phyloP scores from a whole-genome alignment of 23 red algal genomes.

The Cyanidiococcus yangmingshanensis region DNA sequence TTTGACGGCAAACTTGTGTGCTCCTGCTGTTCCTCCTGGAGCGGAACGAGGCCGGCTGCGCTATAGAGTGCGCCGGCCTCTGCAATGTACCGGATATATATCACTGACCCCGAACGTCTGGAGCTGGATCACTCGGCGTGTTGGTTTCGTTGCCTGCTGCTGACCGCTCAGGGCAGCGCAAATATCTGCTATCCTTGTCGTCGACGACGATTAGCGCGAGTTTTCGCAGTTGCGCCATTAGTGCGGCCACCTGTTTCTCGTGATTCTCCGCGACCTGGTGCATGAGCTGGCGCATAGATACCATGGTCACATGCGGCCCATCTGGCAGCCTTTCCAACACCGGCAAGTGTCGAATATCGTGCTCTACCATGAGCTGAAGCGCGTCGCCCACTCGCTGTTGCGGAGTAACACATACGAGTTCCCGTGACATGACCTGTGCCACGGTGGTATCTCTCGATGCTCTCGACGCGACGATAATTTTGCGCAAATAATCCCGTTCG shows the following conservation, averaged over 20 bases:
- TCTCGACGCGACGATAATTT: slow-evolving; percentile 17
- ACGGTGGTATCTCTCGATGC: slow-evolving; percentile 23
- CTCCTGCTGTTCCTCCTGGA: no score
- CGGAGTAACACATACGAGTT: slow-evolving; percentile 23
- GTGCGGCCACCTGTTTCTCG: neutral
- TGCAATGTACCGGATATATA: no score
- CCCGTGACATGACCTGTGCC: slow-evolving; percentile 22
- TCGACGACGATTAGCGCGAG: slow-evolving; percentile 7
- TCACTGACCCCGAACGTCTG: no score
- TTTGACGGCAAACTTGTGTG: no score
- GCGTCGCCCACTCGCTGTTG: slow-evolving; percentile 15
- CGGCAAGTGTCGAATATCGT: slow-evolving; percentile 33
- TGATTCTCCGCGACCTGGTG: slow-evolving; percentile 24
- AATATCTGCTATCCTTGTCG: no score
- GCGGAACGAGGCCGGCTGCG: no score
- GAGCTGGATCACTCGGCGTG: no score
- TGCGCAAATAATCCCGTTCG: slow-evolving; percentile 35
- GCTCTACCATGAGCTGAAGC: slow-evolving; percentile 24
- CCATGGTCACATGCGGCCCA: slow-evolving; percentile 22
- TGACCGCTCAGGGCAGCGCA: no score
- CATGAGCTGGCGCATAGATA: slow-evolving; percentile 35
- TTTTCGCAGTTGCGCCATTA: neutral
- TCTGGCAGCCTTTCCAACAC: slow-evolving; percentile 19
- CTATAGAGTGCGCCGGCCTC: no score
- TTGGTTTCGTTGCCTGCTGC: no score